Percentiles rank a stretch among this genome's conserved stretches.
phyloP scores from a whole-genome alignment of 1,284 basidiomycete genomes.

The Bjerkandera adusta region DNA sequence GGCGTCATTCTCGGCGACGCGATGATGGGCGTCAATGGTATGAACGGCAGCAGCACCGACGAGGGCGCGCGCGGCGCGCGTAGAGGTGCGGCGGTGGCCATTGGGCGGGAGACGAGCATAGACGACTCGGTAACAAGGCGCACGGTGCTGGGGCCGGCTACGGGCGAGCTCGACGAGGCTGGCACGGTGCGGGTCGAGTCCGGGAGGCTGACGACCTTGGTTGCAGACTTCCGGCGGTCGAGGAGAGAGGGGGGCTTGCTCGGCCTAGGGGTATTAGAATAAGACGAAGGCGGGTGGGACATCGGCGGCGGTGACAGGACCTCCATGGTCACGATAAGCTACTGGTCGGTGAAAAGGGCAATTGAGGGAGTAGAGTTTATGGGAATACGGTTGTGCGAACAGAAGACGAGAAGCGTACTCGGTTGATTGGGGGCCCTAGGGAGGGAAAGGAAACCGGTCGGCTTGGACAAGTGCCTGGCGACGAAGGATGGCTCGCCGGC shows the following conservation, averaged over 20 bases:
- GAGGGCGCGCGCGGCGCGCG: constrained; percentile 16
- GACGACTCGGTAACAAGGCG: constrained; percentile 4
- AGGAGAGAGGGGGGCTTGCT: constrained; percentile 16
- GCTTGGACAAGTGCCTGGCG: background rate
- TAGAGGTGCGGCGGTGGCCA: constrained; percentile 12
- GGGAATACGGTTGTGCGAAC: background rate
- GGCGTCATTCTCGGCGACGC: constrained; percentile 59
- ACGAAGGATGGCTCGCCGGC: background rate
- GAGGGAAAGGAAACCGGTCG: background rate
- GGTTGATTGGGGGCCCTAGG: background rate
- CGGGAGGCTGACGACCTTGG: constrained; percentile 12
- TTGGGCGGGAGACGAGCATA: constrained; percentile 7
- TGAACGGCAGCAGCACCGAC: constrained; percentile 34
- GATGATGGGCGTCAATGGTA: constrained; percentile 54
- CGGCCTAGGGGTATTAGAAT: constrained; percentile 4
- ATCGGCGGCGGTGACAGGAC: background rate
- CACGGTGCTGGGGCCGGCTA: background rate
- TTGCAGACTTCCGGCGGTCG: constrained; percentile 19
- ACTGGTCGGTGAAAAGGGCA: background rate
- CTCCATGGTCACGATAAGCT: background rate
- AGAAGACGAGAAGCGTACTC: background rate
- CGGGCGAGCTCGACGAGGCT: constrained; percentile 8
- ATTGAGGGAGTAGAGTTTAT: background rate
- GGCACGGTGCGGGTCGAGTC: background rate
- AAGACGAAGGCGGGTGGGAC: constrained; percentile 2